A percentile compares a stretch with the other conserved stretches of the same genome.
Evolutionary conservation across 2,329 filamentous ascomycete species (phyloP).

Genomic region (Fusarium sp.): DNA sequence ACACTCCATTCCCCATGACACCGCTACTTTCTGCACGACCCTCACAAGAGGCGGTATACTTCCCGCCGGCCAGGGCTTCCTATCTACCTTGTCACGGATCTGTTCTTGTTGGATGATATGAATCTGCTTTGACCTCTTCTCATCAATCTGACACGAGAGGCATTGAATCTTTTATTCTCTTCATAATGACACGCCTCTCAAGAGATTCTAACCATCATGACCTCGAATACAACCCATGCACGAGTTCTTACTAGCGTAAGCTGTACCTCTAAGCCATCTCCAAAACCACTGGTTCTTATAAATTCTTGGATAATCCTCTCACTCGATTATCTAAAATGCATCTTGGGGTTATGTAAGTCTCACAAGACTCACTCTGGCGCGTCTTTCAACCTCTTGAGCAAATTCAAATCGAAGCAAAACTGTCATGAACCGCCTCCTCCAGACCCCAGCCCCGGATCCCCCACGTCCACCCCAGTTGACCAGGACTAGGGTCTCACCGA

Average conservation of each 20-base stretch:
- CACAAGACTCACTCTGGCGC: background rate
- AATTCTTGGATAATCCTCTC: background rate
- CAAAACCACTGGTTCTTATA: background rate
- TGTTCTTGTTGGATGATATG: background rate
- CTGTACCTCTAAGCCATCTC: background rate
- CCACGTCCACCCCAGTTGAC: conserved; percentile 7
- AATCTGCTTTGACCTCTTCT: background rate
- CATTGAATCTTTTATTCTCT: background rate
- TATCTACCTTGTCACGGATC: background rate
- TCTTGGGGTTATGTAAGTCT: background rate
- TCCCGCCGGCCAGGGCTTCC: background rate
- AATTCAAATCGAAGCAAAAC: background rate
- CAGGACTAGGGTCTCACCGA: conserved; percentile 18
- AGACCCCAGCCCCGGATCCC: conserved; percentile 7
- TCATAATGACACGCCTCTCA: background rate
- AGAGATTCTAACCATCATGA: background rate
- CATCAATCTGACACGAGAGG: background rate
- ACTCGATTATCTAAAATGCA: background rate
- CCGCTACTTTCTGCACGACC: conserved; percentile 18
- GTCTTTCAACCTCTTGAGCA: background rate
- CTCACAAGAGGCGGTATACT: conserved; percentile 5
- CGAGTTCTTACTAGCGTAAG: background rate
- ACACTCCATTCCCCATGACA: conserved; percentile 22
- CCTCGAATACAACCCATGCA: background rate
- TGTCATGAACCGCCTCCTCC: background rate